Conservation (phyloP, 1,139 yeast genomes). For the Magnusiomyces paraingens region DNA sequence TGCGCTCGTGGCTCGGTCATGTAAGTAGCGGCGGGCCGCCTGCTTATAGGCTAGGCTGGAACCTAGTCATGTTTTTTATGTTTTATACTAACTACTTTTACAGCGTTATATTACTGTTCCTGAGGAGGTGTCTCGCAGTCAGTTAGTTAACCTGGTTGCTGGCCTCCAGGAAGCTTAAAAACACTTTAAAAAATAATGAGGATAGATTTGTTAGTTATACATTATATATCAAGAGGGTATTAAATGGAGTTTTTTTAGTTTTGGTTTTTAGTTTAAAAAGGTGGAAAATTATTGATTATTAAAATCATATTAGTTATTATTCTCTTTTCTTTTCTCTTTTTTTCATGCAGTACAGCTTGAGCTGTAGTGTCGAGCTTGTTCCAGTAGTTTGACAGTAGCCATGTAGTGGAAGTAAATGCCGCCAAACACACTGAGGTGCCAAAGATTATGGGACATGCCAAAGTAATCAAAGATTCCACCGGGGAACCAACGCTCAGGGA, state of each 20-base stretch:
- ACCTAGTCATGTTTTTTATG: neutral
- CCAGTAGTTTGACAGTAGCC: constrained; percentile 67
- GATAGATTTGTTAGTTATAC: neutral
- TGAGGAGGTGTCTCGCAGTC: constrained; percentile 20
- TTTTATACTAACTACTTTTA: neutral
- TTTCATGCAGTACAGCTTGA: constrained; percentile 17
- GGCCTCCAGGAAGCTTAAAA: constrained; percentile 1
- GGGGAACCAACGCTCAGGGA: constrained; percentile 77
- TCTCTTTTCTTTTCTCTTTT: neutral
- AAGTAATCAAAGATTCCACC: constrained; percentile 49
- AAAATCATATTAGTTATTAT: neutral
- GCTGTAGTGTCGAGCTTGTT: constrained; percentile 32
- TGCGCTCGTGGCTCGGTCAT: constrained; percentile 20
- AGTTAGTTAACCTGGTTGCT: constrained; percentile 21
- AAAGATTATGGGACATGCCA: constrained; percentile 92
- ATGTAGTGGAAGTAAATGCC: constrained; percentile 84
- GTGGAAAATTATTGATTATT: neutral
- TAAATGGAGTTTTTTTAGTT: no score
- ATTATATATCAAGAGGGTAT: no score
- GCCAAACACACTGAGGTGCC: constrained; percentile 87
- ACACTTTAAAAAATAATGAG: neutral
- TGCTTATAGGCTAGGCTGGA: neutral
- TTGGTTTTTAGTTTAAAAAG: no score
- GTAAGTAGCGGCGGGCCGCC: constrained; percentile 16
- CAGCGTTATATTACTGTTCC: constrained; percentile 26